Conservation (phyloP, 257 asterid species). For the Fraxinus americana region DNA sequence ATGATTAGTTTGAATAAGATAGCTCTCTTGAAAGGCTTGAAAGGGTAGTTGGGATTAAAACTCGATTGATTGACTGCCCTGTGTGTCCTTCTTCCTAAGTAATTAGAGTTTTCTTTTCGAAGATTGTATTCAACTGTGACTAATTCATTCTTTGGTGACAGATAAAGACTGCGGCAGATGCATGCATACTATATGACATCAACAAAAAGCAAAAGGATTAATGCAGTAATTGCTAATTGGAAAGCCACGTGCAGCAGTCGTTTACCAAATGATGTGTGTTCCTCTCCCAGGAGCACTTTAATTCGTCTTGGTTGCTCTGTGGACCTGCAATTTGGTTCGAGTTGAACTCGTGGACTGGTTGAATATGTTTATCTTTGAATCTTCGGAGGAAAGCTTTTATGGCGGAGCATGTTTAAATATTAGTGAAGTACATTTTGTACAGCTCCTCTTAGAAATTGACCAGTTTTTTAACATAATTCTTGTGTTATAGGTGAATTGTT, state of each 20-base stretch:
- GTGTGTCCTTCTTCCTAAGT: neutral
- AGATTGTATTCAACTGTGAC: conserved; percentile 19
- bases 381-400: conserved; percentile 18
- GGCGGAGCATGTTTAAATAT: neutral
- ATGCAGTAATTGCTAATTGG: neutral
- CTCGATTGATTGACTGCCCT: neutral
- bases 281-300: conserved; percentile 16
- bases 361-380: conserved; percentile 19
- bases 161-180: conserved; percentile 96
- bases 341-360: conserved; percentile 13
- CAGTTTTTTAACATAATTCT: neutral
- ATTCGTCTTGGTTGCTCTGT: neutral
- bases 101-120: neutral
- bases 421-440: conserved; percentile 6
- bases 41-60: neutral
- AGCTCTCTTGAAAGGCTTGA: neutral
- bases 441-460: neutral
- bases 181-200: conserved; percentile 80
- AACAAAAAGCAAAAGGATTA: conserved; percentile 54
- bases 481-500: neutral
- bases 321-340: neutral
- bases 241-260: neutral
- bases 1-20: neutral
- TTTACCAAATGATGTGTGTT: neutral
- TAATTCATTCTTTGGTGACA: conserved; percentile 39